These are phyloP conservation scores for Schwanniomyces vanrijiae DNA, from an alignment of 805 yeast species.

Conservation along the genomic window DNA sequence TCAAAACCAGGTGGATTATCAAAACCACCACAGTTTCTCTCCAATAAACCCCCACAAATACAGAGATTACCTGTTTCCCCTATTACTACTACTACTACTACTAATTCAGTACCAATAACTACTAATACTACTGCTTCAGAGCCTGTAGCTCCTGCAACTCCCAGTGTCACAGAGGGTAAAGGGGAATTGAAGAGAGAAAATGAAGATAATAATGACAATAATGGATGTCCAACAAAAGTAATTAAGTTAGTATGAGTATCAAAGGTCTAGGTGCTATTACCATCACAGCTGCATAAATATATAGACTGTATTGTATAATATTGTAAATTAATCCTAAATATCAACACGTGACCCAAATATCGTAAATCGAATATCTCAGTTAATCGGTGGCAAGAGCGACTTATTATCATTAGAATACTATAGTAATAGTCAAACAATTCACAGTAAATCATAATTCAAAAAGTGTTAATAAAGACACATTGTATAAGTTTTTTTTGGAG, in stretches of 20 bases:
- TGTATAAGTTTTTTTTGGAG: neutral
- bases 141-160: neutral
- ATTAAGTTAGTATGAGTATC: slow-evolving; percentile 5
- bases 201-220: slow-evolving; percentile 1
- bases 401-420: neutral
- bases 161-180: neutral
- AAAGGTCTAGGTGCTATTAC: neutral
- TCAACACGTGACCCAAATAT: neutral
- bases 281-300: neutral
- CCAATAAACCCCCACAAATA: slow-evolving; percentile 28
- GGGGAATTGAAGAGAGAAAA: slow-evolving; percentile 8
- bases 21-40: slow-evolving; percentile 38
- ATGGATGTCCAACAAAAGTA: slow-evolving; percentile 3
- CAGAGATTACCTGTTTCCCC: neutral
- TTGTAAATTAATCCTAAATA: neutral
- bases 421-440: neutral
- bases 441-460: neutral
- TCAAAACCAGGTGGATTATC: slow-evolving; percentile 32
- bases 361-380: neutral
- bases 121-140: neutral
- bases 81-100: neutral
- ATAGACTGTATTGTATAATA: slow-evolving; percentile 1
- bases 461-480: neutral
- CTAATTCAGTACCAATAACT: neutral
- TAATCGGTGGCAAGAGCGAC: neutral